These are phyloP conservation scores for Nemania diffusa DNA, from an alignment of 2,329 filamentous ascomycete species.

Conservation along the genomic window DNA sequence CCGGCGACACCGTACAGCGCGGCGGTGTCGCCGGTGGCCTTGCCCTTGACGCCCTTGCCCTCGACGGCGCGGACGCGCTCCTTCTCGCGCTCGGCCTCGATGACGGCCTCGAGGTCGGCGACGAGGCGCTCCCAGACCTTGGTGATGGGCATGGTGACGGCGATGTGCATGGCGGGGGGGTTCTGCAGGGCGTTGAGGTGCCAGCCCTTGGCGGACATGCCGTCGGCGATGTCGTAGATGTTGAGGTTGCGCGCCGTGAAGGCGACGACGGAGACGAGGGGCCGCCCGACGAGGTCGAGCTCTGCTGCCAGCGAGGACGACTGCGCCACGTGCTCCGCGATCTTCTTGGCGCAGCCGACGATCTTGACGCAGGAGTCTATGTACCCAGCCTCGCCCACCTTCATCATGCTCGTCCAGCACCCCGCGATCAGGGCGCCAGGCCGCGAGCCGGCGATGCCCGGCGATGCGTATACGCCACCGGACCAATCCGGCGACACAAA, in stretches of 20 bases:
- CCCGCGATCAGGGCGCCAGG: conserved; percentile 94
- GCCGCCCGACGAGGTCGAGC: conserved; percentile 82
- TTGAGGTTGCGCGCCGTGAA: conserved; percentile 87
- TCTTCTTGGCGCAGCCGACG: conserved; percentile 85
- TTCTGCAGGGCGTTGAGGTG: conserved; percentile 94
- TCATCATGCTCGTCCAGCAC: conserved; percentile 94
- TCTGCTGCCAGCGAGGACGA: conserved; percentile 76
- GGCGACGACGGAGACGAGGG: conserved; percentile 89
- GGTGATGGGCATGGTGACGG: conserved; percentile 87
- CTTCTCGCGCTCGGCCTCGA: conserved; percentile 82
- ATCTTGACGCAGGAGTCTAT: conserved; percentile 87
- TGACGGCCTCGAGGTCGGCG: conserved; percentile 73
- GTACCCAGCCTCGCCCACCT: conserved; percentile 87
- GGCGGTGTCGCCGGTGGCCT: conserved; percentile 80
- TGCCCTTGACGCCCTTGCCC: conserved; percentile 72
- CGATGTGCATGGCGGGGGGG: conserved; percentile 92
- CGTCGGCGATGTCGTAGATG: conserved; percentile 91
- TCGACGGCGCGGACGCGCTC: conserved; percentile 77
- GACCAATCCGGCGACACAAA: conserved; percentile 96
- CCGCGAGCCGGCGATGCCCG: conserved; percentile 88
- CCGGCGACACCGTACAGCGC: conserved; percentile 96
- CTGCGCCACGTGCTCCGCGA: conserved; percentile 77
- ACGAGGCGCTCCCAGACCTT: conserved; percentile 84
- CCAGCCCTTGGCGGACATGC: conserved; percentile 86
- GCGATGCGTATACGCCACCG: conserved; percentile 94